Evolutionary conservation across 2,329 filamentous ascomycete species (phyloP).

Genomic region (Colletotrichum sp.): DNA sequence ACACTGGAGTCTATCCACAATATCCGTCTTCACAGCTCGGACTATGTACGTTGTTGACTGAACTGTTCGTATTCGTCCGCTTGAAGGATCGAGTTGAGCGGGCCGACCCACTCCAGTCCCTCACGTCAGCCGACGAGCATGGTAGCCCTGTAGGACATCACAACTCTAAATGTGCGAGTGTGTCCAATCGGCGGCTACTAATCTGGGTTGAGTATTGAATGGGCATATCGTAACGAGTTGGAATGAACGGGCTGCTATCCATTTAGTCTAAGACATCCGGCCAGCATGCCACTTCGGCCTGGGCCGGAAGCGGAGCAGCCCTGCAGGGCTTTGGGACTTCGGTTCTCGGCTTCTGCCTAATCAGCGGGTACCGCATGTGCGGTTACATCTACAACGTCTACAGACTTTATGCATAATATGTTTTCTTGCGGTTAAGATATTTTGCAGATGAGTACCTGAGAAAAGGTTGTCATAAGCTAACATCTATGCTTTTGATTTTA

Average conservation of each 20-base stretch:
- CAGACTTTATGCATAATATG: not conserved
- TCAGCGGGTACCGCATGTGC: not conserved
- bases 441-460: not conserved
- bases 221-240: not conserved
- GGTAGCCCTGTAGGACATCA: not conserved
- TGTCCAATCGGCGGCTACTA: not conserved
- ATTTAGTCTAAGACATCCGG: not conserved
- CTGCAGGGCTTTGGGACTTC: not conserved
- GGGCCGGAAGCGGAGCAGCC: not conserved
- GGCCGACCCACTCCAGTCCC: not conserved
- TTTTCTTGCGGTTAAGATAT: no score
- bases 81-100: not conserved
- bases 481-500: not conserved
- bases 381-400: not conserved
- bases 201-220: fast-evolving
- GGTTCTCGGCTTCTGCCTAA: not conserved
- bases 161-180: not conserved
- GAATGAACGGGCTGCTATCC: not conserved
- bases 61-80: not conserved
- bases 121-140: not conserved
- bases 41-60: not conserved
- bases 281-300: not conserved
- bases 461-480: not conserved
- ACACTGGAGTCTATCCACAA: not conserved
- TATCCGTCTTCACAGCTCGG: not conserved